Evolutionary conservation across 2,329 filamentous ascomycete species (phyloP), one percentile per base, ranked within the genome.

Genomic region (Colletotrichum ledebouriae): DNA sequence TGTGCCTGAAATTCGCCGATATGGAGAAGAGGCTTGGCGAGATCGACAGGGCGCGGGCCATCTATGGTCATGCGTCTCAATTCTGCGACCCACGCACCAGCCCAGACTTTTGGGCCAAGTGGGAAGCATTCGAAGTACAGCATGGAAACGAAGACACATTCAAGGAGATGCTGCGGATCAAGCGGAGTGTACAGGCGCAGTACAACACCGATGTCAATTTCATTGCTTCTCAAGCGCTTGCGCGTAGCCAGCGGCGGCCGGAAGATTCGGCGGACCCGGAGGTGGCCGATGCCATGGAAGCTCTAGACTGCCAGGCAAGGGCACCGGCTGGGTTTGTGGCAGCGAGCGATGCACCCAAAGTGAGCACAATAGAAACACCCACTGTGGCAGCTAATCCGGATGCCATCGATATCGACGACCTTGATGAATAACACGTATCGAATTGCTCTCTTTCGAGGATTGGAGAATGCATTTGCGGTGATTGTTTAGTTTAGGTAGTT

Each of bases 171-270:
- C 85, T 98, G 71, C 91, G 96, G 34, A 94, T 99, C 84, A 99
- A 98, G 86, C 87, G 96, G 77, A 97, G 94, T 79, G 96, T 99
- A 12, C 94, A 98, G 80, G 95, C 96, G 60, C 93, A 98, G 82
- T 99, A 97, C 85, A 98, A 98, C 77, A 99, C 97, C 50, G 96
- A 99, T 76, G 95, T 99, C 84, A 97, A 94, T 78, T 99, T 98
- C 76, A 98, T 99, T 79, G 96, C 96, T 10, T 97, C 94, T 5
- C 96, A 99, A 79, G 96, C 96, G 29, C 85, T 99, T 72, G 94
- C 94, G 22, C 89, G 94, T 71, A 90, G 89, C 71, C 92, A 97
- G 77, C 87, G 86, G 72, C 85, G 86, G 73, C 81, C 81, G 63
- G 82, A 80, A 70, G 78, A 77, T 47, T 80, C 22, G 83, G 84